Evolutionary conservation across 306 rosid species (phyloP).

Genomic region (Lagenaria siceraria): DNA sequence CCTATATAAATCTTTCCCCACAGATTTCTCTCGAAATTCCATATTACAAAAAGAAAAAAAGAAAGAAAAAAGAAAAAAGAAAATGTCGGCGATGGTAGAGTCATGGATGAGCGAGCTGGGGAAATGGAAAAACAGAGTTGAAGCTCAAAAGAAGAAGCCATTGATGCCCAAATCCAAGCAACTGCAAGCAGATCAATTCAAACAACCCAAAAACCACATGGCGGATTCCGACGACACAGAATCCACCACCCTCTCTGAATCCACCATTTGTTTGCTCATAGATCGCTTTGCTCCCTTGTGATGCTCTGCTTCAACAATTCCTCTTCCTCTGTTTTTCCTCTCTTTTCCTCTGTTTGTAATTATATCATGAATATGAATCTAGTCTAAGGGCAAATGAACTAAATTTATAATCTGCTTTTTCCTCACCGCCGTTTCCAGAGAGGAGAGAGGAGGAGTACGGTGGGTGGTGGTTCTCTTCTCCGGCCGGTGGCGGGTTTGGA

Average conservation of each 20-base stretch:
- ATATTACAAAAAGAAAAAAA: background rate
- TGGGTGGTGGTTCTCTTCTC: background rate
- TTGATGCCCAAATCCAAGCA: slow-evolving; percentile 13
- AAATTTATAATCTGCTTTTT: too few relatives aligned
- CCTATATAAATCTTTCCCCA: background rate
- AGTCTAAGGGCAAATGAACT: too few relatives aligned
- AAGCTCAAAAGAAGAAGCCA: slow-evolving; percentile 10
- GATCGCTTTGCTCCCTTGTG: slow-evolving; percentile 80
- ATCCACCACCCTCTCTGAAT: slow-evolving; percentile 42
- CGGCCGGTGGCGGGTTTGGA: background rate
- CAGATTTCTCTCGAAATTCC: slow-evolving; percentile 3
- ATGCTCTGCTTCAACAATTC: background rate
- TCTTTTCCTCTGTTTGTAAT: background rate
- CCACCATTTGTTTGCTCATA: slow-evolving; percentile 60
- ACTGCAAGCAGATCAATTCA: background rate
- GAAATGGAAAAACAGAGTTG: slow-evolving; percentile 43
- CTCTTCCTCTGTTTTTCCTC: background rate
- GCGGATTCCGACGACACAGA: background rate
- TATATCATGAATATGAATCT: background rate
- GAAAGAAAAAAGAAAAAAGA: background rate
- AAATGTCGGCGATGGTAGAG: slow-evolving; percentile 59
- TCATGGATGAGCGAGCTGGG: slow-evolving; percentile 57
- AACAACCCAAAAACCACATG: background rate
- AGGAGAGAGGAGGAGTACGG: background rate
- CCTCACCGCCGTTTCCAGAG: background rate